Evolutionary conservation across 768 basidiomycete species (phyloP), one percentile per base, ranked within the genome.

Genomic region (Pholiota molesta): DNA sequence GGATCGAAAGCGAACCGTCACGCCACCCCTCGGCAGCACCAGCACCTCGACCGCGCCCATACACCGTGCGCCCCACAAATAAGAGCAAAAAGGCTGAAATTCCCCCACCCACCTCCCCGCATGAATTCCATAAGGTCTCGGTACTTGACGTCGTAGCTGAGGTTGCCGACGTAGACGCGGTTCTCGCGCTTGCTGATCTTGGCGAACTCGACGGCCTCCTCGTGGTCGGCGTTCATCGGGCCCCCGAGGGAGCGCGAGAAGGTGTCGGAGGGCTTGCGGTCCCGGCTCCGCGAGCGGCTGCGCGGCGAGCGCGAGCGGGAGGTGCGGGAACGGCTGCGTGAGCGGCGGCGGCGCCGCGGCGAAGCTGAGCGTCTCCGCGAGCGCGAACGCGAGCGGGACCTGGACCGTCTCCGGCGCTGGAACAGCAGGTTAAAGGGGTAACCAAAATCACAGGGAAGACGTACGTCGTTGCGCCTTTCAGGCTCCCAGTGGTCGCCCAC

Each of bases 81-180:
- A 70, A 62, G 56, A 69, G 61, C 62, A 64, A 69, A 67, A 69
- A 65, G 56, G 63, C 69, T 66, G 65, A 68, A 68, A 87, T 86
- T 85, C 89, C 87, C 86, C 87, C 80, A 95, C 96, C 91, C 93
- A 97, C 96, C 95, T 95, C 94, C 93, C 90, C 93, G 86, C 95
- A 97, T 97, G 76, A 97, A 98, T 88, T 98, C 95, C 87, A 96
- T 95, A 78, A 99, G 84, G 82, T 99, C 97, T 79, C 95, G 87
- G 81, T 97, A 99, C 80, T 91, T 96, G 88, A 95, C 94, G 76
- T 97, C 94, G 83, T 98, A 99, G 74, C 93, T 94, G 78, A 99
- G 87, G 77, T 99, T 99, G 73, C 97, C 97, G 76, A 98, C 94
- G 72, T 99, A 99, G 71, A 99, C 95, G 69, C 97, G 86, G 77